Evolutionary conservation across 345 rosid genomes (phyloP).

Genomic region (Melaleuca alternifolia): DNA sequence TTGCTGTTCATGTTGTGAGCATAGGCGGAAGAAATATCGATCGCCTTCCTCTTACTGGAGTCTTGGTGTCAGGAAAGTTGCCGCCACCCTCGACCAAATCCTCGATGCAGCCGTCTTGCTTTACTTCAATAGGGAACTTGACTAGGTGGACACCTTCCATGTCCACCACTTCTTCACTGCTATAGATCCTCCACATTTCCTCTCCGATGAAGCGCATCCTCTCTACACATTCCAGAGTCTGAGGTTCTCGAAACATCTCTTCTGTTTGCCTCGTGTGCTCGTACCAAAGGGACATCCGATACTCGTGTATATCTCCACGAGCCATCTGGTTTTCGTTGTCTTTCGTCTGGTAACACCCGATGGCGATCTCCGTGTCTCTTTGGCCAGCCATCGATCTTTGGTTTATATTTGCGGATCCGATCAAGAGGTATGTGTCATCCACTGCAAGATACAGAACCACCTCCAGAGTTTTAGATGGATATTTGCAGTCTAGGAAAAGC

Average conservation of each 20-base stretch:
- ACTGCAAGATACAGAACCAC: conserved; percentile 17
- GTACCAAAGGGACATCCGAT: conserved; percentile 62
- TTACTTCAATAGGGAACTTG: conserved; percentile 48
- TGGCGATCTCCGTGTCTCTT: conserved; percentile 83
- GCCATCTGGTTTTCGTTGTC: neutral
- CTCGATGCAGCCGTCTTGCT: conserved; percentile 39
- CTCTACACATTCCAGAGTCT: conserved; percentile 46
- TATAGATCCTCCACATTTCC: conserved; percentile 64
- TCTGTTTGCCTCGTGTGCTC: conserved; percentile 53
- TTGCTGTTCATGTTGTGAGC: conserved; percentile 39
- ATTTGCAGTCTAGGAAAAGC: neutral
- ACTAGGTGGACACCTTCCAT: conserved; percentile 74
- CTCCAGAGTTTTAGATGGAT: neutral
- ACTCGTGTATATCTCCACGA: conserved; percentile 26
- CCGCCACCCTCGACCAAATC: conserved; percentile 31
- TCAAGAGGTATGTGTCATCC: conserved; percentile 57
- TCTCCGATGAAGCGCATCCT: conserved; percentile 43
- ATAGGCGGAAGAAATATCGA: conserved; percentile 58
- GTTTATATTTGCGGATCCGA: conserved; percentile 81
- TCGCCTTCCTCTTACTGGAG: conserved; percentile 61
- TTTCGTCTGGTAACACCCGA: conserved; percentile 50
- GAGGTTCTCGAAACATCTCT: conserved; percentile 33
- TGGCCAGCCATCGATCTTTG: conserved; percentile 89
- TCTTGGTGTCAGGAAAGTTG: conserved; percentile 69
- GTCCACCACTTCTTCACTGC: conserved; percentile 51